Evolutionary conservation across 352 stramenopile species (phyloP).

Genomic region (Globisporangium ultimum): DNA sequence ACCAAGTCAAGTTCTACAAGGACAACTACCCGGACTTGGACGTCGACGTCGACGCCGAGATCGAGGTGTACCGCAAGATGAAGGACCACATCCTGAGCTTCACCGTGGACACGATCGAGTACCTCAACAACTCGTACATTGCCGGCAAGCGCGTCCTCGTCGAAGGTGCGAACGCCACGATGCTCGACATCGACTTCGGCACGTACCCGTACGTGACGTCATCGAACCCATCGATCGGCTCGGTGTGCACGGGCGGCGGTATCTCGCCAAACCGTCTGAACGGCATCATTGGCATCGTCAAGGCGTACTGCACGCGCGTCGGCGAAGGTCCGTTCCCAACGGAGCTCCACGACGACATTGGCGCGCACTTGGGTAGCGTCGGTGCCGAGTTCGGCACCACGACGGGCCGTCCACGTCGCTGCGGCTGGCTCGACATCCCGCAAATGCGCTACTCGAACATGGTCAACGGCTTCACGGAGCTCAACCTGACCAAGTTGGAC

Average conservation of each 20-base stretch:
- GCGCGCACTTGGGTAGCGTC: conserved; percentile 88
- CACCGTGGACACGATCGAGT: conserved; percentile 96
- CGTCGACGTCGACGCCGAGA: conserved; percentile 81
- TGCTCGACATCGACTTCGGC: conserved; percentile 99
- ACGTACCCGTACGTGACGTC: conserved; percentile 99
- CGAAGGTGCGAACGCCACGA: conserved; percentile 98
- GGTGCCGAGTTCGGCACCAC: conserved; percentile 98
- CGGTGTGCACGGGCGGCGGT: conserved; percentile 95
- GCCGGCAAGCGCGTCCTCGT: conserved; percentile 97
- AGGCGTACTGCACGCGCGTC: conserved; percentile 99
- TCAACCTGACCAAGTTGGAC: conserved; percentile 99
- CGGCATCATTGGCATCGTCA: conserved; percentile 98
- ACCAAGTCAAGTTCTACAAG: conserved; percentile 91
- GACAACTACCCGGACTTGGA: conserved; percentile 82
- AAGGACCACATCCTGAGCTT: conserved; percentile 85
- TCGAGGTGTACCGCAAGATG: conserved; percentile 78
- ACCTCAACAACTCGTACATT: conserved; percentile 95
- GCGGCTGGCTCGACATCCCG: conserved; percentile 98
- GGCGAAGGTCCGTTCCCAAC: conserved; percentile 99
- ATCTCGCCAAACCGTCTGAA: conserved; percentile 91
- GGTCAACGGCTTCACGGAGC: conserved; percentile 94
- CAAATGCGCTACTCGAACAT: conserved; percentile 93
- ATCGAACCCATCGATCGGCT: conserved; percentile 97
- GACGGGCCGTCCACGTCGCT: conserved; percentile 95
- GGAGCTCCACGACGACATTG: conserved; percentile 92